phyloP scores from a whole-genome alignment of 208 protist genomes.

The Trypanosoma mega region DNA sequence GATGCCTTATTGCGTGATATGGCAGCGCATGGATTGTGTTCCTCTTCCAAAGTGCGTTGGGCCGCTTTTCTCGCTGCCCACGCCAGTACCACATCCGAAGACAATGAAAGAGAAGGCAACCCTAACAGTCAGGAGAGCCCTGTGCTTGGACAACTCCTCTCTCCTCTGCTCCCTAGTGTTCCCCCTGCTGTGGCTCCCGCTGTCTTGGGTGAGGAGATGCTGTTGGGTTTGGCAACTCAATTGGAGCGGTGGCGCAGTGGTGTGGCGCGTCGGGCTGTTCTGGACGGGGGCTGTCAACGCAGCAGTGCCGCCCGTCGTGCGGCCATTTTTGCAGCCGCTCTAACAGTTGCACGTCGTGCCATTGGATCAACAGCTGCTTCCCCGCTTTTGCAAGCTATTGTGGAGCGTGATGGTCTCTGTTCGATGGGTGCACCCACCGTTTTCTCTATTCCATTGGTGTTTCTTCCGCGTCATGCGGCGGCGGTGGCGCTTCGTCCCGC shows the following conservation, averaged over 20 bases:
- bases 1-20: slow-evolving; percentile 36
- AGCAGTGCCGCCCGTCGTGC: slow-evolving; percentile 16
- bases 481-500: too few relatives aligned
- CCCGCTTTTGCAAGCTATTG: slow-evolving; percentile 48
- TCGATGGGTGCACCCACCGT: slow-evolving; percentile 8
- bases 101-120: neutral
- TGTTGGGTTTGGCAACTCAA: too few relatives aligned
- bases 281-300: slow-evolving; percentile 18
- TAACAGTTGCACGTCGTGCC: slow-evolving; percentile 13
- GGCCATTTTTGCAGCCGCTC: slow-evolving; percentile 18
- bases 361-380: slow-evolving; percentile 16
- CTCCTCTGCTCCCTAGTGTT: too few relatives aligned
- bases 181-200: too few relatives aligned
- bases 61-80: slow-evolving; percentile 28
- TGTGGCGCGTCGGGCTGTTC: slow-evolving; percentile 22
- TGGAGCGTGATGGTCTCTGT: slow-evolving; percentile 48
- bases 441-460: too few relatives aligned
- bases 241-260: slow-evolving; percentile 23
- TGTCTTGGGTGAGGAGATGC: too few relatives aligned
- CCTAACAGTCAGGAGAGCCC: neutral
- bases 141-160: too few relatives aligned
- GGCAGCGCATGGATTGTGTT: slow-evolving; percentile 43
- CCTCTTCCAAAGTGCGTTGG: slow-evolving; percentile 60
- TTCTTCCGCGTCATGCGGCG: neutral
- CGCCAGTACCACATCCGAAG: slow-evolving; percentile 1